Conservation (phyloP, 768 basidiomycete species). For the Plicaturopsis crispa region DNA sequence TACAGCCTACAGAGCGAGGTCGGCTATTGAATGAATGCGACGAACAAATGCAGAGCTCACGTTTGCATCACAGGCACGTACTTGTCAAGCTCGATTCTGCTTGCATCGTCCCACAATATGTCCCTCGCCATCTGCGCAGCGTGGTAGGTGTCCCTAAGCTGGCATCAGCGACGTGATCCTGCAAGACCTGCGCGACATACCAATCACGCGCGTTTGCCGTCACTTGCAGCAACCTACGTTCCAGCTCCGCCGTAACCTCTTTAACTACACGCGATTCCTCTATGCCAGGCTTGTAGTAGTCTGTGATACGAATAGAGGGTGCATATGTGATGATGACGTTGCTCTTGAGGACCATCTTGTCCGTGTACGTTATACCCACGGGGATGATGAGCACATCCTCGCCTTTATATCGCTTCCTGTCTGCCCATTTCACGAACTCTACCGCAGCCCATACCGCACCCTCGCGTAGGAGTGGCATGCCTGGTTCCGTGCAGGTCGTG, state of each 20-base stretch:
- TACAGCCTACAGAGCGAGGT: conserved; percentile 18
- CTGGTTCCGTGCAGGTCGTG: conserved; percentile 40
- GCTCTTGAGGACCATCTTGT: conserved; percentile 41
- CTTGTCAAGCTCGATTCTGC: conserved; percentile 35
- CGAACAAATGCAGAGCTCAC: conserved; percentile 26
- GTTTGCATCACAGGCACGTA: conserved; percentile 51
- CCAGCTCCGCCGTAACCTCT: conserved; percentile 30
- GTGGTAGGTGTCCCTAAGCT: conserved; percentile 49
- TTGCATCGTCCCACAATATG: conserved; percentile 46
- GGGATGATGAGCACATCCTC: conserved; percentile 46
- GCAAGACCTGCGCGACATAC: conserved; percentile 32
- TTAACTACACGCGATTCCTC: conserved; percentile 25
- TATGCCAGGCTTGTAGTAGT: conserved; percentile 22
- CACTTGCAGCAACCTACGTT: conserved; percentile 29
- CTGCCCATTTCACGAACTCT: conserved; percentile 46
- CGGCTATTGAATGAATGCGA: background rate
- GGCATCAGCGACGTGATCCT: conserved; percentile 21
- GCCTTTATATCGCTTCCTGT: conserved; percentile 10
- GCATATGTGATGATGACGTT: background rate
- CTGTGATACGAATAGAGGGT: conserved; percentile 24
- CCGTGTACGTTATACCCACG: conserved; percentile 62
- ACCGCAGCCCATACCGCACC: conserved; percentile 69
- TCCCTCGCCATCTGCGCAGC: conserved; percentile 50
- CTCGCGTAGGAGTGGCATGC: conserved; percentile 43
- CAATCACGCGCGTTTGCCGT: conserved; percentile 44